phyloP scores from a whole-genome alignment of 352 stramenopile genomes.

The Phytophthora foliorum region DNA sequence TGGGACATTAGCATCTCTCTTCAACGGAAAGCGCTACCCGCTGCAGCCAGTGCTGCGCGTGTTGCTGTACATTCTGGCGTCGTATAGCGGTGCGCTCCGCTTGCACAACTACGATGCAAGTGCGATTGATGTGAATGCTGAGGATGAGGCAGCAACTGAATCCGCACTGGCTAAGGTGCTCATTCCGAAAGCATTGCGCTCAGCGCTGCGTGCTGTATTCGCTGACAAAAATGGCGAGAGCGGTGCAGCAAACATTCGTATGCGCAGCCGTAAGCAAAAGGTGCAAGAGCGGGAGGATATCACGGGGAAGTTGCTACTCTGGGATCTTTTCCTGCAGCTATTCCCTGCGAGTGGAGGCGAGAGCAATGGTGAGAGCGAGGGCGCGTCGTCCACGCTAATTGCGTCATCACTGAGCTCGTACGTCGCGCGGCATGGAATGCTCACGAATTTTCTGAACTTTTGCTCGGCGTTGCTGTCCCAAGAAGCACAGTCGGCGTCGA shows the following conservation, averaged over 20 bases:
- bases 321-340: constrained; percentile 87
- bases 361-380: constrained; percentile 15
- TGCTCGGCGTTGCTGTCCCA: constrained; percentile 72
- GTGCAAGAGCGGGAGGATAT: constrained; percentile 64
- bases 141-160: constrained; percentile 82
- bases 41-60: constrained; percentile 59
- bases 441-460: constrained; percentile 74
- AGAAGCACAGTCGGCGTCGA: constrained; percentile 48
- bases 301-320: constrained; percentile 68
- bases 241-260: constrained; percentile 36
- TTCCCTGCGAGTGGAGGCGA: constrained; percentile 57
- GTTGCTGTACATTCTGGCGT: constrained; percentile 71
- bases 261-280: constrained; percentile 63
- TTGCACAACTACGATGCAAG: constrained; percentile 48
- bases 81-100: constrained; percentile 57
- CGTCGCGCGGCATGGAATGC: constrained; percentile 60
- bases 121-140: constrained; percentile 80
- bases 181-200: constrained; percentile 73
- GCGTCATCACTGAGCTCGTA: constrained; percentile 83
- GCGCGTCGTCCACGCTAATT: constrained; percentile 49
- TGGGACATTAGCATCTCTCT: constrained; percentile 65
- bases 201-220: constrained; percentile 67
- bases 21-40: constrained; percentile 64
- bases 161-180: constrained; percentile 67
- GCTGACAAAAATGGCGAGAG: constrained; percentile 34